Conservation (phyloP, 768 basidiomycete genomes). For the Boletus reticuloceps region DNA sequence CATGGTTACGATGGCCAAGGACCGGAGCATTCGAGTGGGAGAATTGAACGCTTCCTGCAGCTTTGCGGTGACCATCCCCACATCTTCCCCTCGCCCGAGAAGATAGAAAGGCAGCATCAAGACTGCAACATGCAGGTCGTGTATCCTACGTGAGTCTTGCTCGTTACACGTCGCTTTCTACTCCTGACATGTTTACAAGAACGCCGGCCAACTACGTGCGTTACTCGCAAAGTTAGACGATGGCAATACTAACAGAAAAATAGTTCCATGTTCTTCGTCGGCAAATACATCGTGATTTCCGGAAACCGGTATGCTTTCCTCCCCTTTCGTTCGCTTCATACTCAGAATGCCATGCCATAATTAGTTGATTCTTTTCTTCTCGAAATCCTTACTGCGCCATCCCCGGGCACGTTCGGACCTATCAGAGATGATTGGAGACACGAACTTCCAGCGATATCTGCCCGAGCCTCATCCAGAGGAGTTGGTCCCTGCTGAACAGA, state of each 20-base stretch:
- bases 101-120: slow-evolving; percentile 93
- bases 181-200: slow-evolving; percentile 36
- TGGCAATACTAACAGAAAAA: slow-evolving; percentile 12
- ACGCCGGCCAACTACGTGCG: slow-evolving; percentile 91
- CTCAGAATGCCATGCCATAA: not conserved
- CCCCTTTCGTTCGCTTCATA: not conserved
- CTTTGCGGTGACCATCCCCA: slow-evolving; percentile 97
- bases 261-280: slow-evolving; percentile 96
- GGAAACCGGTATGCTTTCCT: slow-evolving; percentile 77
- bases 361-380: slow-evolving; percentile 93
- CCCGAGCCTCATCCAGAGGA: slow-evolving; percentile 75
- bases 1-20: slow-evolving; percentile 99
- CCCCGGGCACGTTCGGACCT: slow-evolving; percentile 86
- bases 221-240: not conserved
- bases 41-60: slow-evolving; percentile 95
- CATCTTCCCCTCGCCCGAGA: slow-evolving; percentile 82
- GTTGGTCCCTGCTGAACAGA: slow-evolving; percentile 77
- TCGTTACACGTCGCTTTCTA: not conserved
- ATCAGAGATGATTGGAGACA: slow-evolving; percentile 85
- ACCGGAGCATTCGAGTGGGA: slow-evolving; percentile 95
- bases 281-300: slow-evolving; percentile 96
- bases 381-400: slow-evolving; percentile 93
- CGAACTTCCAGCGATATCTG: slow-evolving; percentile 90
- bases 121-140: slow-evolving; percentile 99
- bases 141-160: slow-evolving; percentile 78